Evolutionary conservation across 495 filamentous ascomycete genomes (phyloP).

Genomic region (Penicillium alfredii): DNA sequence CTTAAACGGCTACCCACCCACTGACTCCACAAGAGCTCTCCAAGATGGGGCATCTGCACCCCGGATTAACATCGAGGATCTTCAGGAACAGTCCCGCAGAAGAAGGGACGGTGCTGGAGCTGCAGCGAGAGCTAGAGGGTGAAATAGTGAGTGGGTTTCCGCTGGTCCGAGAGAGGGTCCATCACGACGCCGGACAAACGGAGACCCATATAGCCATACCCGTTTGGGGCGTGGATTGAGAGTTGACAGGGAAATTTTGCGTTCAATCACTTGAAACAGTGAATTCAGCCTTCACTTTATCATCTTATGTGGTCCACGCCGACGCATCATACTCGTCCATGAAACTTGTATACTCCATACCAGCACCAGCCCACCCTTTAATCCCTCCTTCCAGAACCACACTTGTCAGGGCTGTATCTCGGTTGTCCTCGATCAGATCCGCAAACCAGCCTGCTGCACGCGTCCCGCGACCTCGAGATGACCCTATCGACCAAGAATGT

Average conservation of each 20-base stretch:
- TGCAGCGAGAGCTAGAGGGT: background rate
- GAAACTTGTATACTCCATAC: slow-evolving; percentile 46
- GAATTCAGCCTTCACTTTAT: too few relatives aligned
- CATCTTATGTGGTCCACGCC: too few relatives aligned
- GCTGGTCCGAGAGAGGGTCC: slow-evolving; percentile 4
- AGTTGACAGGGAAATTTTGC: too few relatives aligned
- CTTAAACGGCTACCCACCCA: too few relatives aligned
- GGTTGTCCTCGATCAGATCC: slow-evolving; percentile 48
- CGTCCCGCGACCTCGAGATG: slow-evolving; percentile 56
- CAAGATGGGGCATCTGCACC: slow-evolving; percentile 8
- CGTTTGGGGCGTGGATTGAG: background rate
- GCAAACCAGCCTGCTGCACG: slow-evolving; percentile 61
- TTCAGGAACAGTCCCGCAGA: slow-evolving; percentile 12
- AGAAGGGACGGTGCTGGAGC: slow-evolving; percentile 21
- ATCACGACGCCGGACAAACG: slow-evolving; percentile 3
- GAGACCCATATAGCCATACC: slow-evolving; percentile 1
- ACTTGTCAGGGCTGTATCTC: slow-evolving; percentile 46
- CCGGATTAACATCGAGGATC: slow-evolving; percentile 16
- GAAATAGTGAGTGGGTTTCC: slow-evolving; percentile 1
- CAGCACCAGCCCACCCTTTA: slow-evolving; percentile 57
- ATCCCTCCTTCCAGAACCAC: slow-evolving; percentile 55
- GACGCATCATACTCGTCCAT: slow-evolving; percentile 55
- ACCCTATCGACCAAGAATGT: too few relatives aligned
- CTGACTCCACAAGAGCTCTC: slow-evolving; percentile 26
- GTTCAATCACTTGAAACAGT: too few relatives aligned